Evolutionary conservation across 2,329 filamentous ascomycete species (phyloP).

Genomic region (Cryphonectria parasitica): DNA sequence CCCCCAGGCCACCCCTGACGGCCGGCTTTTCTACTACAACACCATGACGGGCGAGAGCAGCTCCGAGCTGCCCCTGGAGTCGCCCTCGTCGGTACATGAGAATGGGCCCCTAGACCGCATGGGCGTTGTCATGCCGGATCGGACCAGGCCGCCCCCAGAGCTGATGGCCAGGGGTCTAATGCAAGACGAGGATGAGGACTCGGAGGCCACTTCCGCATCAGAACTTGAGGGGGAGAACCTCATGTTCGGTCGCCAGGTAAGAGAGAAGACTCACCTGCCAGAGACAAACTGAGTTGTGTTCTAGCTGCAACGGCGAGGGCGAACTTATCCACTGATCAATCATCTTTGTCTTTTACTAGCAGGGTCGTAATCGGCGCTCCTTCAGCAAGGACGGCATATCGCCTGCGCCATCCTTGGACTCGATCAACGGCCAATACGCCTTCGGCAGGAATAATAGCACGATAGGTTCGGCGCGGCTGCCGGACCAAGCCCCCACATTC

Average conservation of each 20-base stretch:
- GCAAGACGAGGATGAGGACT: slow-evolving; percentile 88
- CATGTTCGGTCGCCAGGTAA: slow-evolving; percentile 71
- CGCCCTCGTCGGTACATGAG: slow-evolving; percentile 78
- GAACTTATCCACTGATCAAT: slow-evolving; percentile 13
- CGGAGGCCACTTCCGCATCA: slow-evolving; percentile 79
- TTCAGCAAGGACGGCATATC: slow-evolving; percentile 71
- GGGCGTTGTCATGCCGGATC: slow-evolving; percentile 86
- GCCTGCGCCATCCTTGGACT: slow-evolving; percentile 89
- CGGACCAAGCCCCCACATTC: slow-evolving; percentile 54
- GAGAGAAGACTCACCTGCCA: slow-evolving; percentile 35
- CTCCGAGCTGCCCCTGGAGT: slow-evolving; percentile 92
- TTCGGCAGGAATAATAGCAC: slow-evolving; percentile 50
- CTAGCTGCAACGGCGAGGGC: neutral
- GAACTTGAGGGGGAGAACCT: slow-evolving; percentile 80
- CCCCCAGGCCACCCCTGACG: slow-evolving; percentile 92
- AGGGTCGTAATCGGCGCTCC: slow-evolving; percentile 68
- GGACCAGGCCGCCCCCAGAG: slow-evolving; percentile 86
- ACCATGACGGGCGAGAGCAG: slow-evolving; percentile 94
- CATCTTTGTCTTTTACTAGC: slow-evolving; percentile 9
- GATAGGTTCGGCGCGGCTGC: slow-evolving; percentile 28
- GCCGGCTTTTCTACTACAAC: slow-evolving; percentile 96
- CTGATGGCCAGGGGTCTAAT: slow-evolving; percentile 83
- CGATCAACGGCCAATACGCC: slow-evolving; percentile 71
- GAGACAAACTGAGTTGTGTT: neutral
- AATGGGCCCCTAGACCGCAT: slow-evolving; percentile 85